These are phyloP conservation scores for Bjerkandera adusta DNA, from an alignment of 1,284 basidiomycete genomes.

Conservation along the genomic window DNA sequence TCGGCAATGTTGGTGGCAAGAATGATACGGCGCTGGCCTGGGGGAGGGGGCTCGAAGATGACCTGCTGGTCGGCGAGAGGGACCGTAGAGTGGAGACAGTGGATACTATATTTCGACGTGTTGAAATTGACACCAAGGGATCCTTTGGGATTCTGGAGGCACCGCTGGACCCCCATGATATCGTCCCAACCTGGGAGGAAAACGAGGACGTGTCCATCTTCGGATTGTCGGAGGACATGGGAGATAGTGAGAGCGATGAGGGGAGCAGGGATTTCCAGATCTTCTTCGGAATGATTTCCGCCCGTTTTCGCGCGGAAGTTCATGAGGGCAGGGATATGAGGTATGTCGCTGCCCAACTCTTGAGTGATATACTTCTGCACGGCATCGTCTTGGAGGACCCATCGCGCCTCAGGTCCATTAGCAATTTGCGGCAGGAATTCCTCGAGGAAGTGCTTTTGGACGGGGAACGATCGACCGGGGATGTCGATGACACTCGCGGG, in stretches of 20 bases:
- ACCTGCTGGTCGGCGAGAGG: slow-evolving; percentile 89
- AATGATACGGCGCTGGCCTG: slow-evolving; percentile 84
- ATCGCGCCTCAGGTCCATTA: slow-evolving; percentile 34
- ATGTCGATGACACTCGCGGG: slow-evolving; percentile 81
- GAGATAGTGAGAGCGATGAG: slow-evolving; percentile 84
- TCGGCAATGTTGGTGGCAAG: slow-evolving; percentile 96
- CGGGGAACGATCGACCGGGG: slow-evolving; percentile 92
- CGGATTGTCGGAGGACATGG: slow-evolving; percentile 72
- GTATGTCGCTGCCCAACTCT: slow-evolving; percentile 52
- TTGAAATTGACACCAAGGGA: slow-evolving; percentile 61
- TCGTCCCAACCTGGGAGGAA: slow-evolving; percentile 95
- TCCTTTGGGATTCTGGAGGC: slow-evolving; percentile 50
- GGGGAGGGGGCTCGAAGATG: slow-evolving; percentile 81
- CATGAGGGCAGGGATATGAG: slow-evolving; percentile 5
- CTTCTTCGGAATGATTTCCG: slow-evolving; percentile 43
- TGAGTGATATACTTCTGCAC: slow-evolving; percentile 76
- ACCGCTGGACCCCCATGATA: slow-evolving; percentile 77
- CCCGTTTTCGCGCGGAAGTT: slow-evolving; percentile 7
- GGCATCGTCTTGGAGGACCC: slow-evolving; percentile 78
- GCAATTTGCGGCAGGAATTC: slow-evolving; percentile 66
- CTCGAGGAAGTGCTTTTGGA: slow-evolving; percentile 80
- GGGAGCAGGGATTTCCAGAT: slow-evolving; percentile 82
- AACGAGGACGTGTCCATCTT: slow-evolving; percentile 88
- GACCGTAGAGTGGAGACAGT: slow-evolving; percentile 89
- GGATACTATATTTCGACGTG: slow-evolving; percentile 66